Conservation (phyloP, 345 rosid species). For the Turritis glabra region DNA sequence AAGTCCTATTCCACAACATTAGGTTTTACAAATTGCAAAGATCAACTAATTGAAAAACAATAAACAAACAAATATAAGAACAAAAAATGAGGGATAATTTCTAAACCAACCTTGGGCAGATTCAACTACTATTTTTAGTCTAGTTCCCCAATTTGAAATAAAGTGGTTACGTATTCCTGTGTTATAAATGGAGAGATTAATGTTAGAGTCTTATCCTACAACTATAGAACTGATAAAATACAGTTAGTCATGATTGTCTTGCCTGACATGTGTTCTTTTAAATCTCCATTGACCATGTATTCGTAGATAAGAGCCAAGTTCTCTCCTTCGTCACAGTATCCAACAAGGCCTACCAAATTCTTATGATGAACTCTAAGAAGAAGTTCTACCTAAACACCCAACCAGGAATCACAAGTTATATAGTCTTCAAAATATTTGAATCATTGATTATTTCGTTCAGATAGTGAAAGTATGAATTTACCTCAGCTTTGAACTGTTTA, state of each 20-base stretch:
- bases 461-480: neutral
- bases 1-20: too few species aligned
- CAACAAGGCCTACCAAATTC: constrained; percentile 46
- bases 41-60: too few species aligned
- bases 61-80: too few species aligned
- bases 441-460: neutral
- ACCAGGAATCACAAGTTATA: too few species aligned
- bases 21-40: too few species aligned
- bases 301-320: constrained; percentile 18
- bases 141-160: constrained; percentile 41
- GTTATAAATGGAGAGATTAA: too few species aligned
- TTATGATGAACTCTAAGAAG: constrained; percentile 55
- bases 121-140: constrained; percentile 43
- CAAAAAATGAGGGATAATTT: too few species aligned
- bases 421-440: too few species aligned
- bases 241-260: too few species aligned
- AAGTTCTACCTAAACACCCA: constrained; percentile 50
- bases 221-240: too few species aligned
- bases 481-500: constrained; percentile 13
- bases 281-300: constrained; percentile 49
- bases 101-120: constrained; percentile 43
- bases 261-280: constrained; percentile 44
- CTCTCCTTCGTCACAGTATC: constrained; percentile 43
- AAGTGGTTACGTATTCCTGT: neutral
- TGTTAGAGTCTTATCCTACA: too few species aligned